Conservation (phyloP, 73 alveolate species). For the Effrenium voratum region DNA sequence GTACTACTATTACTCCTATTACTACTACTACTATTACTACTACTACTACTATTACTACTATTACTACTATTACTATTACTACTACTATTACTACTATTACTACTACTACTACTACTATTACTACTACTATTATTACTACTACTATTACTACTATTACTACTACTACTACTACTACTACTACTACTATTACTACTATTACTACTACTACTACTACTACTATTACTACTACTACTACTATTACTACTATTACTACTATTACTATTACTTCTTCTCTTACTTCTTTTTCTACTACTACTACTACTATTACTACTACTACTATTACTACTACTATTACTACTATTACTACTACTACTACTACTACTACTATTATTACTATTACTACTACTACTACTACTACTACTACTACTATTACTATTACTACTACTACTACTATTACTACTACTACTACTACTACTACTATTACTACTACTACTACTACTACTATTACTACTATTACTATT, state of each 20-base stretch:
- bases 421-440: not conserved
- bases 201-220: conserved; percentile 10
- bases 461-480: not conserved
- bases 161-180: not conserved
- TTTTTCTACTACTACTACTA: not conserved
- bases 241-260: conserved; percentile 4
- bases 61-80: not conserved
- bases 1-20: not conserved
- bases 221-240: conserved; percentile 8
- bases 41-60: conserved; percentile 8
- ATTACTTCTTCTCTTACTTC: not conserved
- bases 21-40: conserved; percentile 4
- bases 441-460: not conserved
- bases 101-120: not conserved
- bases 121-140: not conserved
- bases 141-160: not conserved
- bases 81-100: not conserved
- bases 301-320: not conserved
- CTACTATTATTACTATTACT: not conserved
- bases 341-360: not conserved
- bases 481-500: not conserved
- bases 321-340: not conserved
- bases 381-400: not conserved
- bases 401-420: not conserved
- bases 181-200: not conserved